A percentile compares a stretch with the other conserved stretches of the same genome.
Evolutionary conservation across 1,284 basidiomycete genomes (phyloP).

Genomic region (Rhodofomes roseus): DNA sequence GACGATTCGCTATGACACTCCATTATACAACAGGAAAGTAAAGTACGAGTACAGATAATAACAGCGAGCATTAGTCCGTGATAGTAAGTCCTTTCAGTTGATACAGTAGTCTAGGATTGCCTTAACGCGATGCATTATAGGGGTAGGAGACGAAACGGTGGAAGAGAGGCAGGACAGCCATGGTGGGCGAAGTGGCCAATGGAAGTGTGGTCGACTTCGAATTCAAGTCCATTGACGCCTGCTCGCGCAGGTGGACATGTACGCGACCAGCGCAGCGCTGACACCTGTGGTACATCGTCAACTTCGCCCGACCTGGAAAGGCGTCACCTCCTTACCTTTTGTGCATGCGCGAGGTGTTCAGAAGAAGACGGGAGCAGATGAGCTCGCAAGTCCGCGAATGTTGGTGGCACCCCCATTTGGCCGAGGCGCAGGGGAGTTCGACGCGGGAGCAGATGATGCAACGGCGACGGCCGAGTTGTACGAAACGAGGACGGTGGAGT

Average conservation of each 20-base stretch:
- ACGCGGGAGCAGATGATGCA: slow-evolving; percentile 4
- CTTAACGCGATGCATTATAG: not conserved
- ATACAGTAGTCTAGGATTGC: not conserved
- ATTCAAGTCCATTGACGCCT: not conserved
- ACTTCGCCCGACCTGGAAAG: not conserved
- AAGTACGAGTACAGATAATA: not conserved
- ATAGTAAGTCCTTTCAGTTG: not conserved
- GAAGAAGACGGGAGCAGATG: slow-evolving; percentile 27
- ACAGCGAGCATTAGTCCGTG: not conserved
- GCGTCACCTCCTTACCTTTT: not conserved
- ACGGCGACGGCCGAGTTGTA: slow-evolving; percentile 7
- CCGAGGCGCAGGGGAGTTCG: slow-evolving; percentile 9
- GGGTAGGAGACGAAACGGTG: not conserved
- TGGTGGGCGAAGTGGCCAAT: not conserved
- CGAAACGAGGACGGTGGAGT: not conserved
- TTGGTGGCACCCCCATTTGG: slow-evolving; percentile 8
- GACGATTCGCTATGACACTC: not conserved
- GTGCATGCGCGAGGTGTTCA: slow-evolving; percentile 7
- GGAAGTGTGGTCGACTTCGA: not conserved
- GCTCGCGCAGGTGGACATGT: not conserved
- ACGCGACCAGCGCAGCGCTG: not conserved
- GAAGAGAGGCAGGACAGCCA: not conserved
- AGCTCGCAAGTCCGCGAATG: slow-evolving; percentile 25
- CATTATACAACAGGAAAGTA: not conserved
- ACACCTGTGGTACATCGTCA: not conserved